Conservation (phyloP, 352 stramenopile species). For the Globisporangium sylvaticum region DNA sequence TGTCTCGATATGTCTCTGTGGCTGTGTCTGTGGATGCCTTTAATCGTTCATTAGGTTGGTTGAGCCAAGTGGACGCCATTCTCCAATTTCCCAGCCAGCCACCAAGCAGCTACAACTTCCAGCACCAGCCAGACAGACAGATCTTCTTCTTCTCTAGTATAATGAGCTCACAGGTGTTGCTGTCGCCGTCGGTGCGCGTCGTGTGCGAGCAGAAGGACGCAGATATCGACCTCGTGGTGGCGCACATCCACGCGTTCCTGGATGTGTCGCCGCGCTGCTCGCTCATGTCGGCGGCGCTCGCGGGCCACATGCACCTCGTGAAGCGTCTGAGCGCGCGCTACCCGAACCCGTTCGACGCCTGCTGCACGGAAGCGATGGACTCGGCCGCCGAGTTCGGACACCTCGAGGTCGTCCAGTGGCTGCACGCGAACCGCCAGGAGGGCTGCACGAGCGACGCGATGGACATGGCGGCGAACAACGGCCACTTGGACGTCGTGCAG, state of each 20-base stretch:
- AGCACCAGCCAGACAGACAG: neutral
- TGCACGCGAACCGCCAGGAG: conserved; percentile 27
- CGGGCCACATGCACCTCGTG: conserved; percentile 49
- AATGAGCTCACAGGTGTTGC: neutral
- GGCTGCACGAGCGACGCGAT: conserved; percentile 33
- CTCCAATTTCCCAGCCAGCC: neutral
- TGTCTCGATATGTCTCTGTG: neutral
- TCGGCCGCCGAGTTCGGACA: conserved; percentile 24
- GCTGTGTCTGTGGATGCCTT: too few species aligned
- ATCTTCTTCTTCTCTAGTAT: neutral
- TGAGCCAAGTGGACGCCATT: neutral
- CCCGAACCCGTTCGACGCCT: conserved; percentile 23
- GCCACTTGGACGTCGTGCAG: conserved; percentile 25
- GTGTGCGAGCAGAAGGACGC: conserved; percentile 43
- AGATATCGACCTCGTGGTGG: conserved; percentile 45
- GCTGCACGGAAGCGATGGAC: conserved; percentile 28
- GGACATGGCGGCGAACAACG: conserved; percentile 28
- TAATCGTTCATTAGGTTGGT: neutral
- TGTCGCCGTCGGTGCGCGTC: conserved; percentile 48
- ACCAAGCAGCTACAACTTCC: neutral
- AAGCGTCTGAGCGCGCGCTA: conserved; percentile 44
- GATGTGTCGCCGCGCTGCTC: conserved; percentile 50
- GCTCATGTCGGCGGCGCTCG: conserved; percentile 47
- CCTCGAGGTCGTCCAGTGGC: conserved; percentile 28
- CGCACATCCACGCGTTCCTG: conserved; percentile 46